Base-by-base conservation (phyloP, 768 basidiomycete species). In the Asterophora lycoperdoides region DNA sequence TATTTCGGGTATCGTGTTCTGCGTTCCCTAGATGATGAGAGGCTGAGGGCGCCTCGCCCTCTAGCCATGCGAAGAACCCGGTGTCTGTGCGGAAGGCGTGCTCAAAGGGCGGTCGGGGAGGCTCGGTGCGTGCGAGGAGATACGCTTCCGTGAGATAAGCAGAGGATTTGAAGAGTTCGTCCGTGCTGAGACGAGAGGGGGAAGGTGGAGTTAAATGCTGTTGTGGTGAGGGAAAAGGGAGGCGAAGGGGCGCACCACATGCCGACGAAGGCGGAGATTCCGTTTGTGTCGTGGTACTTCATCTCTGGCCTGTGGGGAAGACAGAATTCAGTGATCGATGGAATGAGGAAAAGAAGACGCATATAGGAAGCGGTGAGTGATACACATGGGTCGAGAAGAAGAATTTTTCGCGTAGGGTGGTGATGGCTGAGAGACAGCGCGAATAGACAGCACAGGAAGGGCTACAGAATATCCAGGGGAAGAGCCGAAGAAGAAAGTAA, bases 131-230 rank as follows among this genome's bases (percentile, higher is more conserved):
- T 2, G 70, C 65, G 26, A 74, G 68, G 34, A 74, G 66, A 57
- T 80, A 81, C 10, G 81, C 76, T 58, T 90, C 88, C 0, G 87
- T 84, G 48, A 90, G 74, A 56, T 85, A 89, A 5, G 83, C 81
- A 9, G 85, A 79, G 1, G 86, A 75, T 64, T 89, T 89, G 69
- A 81, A 79, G 34, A 89, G 75, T 59, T 90, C 88, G 58, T 90
- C 87, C 5, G 84, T 76, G 54, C 87, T 89, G 51, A 35, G 10
- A 20, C 45, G 11, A 15, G 17, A n/a, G 32, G 18, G 23, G 23
- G 30, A 8, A 32, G 41, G 37, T 18, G 32, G 35, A 15, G 38
- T 41, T 8, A 42, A n/a, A n/a, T 4, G 5, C 13, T 13, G 18
- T 20, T 11, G n/a, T 37, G 17, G 8, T 8, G 14, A 8, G 5